These are phyloP conservation scores for Calocybe indica DNA, from an alignment of 768 basidiomycete genomes.

Conservation along the genomic window DNA sequence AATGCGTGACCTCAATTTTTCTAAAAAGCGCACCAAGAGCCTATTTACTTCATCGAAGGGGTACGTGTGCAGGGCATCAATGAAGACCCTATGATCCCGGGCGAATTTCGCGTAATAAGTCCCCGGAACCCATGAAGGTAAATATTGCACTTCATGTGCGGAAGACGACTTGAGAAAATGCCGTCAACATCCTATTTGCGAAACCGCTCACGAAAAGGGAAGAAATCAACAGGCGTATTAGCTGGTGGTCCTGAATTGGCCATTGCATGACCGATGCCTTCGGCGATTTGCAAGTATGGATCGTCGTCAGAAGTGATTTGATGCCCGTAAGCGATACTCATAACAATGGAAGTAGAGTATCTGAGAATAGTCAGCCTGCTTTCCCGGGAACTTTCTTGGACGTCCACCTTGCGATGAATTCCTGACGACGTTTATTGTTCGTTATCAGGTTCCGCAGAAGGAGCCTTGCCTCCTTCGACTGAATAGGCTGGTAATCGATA, in stretches of 20 bases:
- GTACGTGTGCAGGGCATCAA: conserved; percentile 23
- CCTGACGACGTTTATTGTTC: neutral
- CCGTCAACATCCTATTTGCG: neutral
- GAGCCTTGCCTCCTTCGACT: neutral
- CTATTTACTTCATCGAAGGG: conserved; percentile 21
- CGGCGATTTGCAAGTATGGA: conserved; percentile 26
- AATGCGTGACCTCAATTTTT: neutral
- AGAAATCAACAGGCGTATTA: conserved; percentile 13
- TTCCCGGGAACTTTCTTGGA: neutral
- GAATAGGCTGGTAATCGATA: neutral
- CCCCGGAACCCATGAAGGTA: conserved; percentile 35
- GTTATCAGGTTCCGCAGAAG: neutral
- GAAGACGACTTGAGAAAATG: too few relatives aligned
- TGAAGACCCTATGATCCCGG: conserved; percentile 18
- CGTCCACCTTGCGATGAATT: neutral
- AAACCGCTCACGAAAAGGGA: conserved; percentile 11
- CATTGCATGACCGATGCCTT: conserved; percentile 20
- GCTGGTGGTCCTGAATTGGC: conserved; percentile 18
- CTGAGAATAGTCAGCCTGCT: neutral
- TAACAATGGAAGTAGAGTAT: conserved; percentile 13
- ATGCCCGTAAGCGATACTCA: conserved; percentile 26
- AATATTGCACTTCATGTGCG: conserved; percentile 24
- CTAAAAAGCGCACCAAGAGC: conserved; percentile 16
- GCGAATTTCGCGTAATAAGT: conserved; percentile 27
- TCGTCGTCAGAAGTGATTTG: conserved; percentile 25